Conservation (phyloP, 305 asterid species). For the Solanum hybrid region DNA sequence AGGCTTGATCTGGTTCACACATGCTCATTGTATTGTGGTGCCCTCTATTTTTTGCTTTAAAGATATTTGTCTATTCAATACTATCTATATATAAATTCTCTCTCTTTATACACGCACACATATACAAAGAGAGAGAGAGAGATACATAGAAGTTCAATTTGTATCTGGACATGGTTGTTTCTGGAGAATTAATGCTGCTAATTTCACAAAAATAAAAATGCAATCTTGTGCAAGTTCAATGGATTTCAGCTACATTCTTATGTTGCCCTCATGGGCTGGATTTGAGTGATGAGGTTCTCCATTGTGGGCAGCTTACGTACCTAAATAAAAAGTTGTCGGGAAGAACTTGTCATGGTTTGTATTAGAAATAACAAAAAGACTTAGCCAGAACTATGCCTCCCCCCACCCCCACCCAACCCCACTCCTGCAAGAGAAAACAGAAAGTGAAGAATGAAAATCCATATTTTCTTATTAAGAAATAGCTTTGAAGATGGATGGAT, state of each 20-base stretch:
- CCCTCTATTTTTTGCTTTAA: neutral
- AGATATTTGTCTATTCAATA: neutral
- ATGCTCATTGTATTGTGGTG: constrained; percentile 6
- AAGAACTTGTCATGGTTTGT: neutral
- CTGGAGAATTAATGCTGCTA: neutral
- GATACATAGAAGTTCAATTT: neutral
- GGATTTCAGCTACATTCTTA: neutral
- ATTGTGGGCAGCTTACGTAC: neutral
- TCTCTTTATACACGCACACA: neutral
- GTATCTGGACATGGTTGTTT: neutral
- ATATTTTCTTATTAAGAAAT: neutral
- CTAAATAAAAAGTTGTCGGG: neutral
- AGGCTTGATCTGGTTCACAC: neutral
- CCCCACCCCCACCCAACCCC: neutral
- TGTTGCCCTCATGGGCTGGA: neutral
- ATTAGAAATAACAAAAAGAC: neutral
- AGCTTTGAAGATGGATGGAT: neutral
- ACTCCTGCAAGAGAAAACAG: neutral
- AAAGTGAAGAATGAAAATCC: neutral
- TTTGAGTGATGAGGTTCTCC: neutral
- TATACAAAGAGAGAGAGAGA: neutral
- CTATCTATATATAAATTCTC: neutral
- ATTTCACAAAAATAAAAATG: neutral
- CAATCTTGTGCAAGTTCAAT: neutral
- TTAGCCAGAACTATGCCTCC: neutral